Conservation (phyloP, 176 grass and related monocot species). For the Canna indica region DNA sequence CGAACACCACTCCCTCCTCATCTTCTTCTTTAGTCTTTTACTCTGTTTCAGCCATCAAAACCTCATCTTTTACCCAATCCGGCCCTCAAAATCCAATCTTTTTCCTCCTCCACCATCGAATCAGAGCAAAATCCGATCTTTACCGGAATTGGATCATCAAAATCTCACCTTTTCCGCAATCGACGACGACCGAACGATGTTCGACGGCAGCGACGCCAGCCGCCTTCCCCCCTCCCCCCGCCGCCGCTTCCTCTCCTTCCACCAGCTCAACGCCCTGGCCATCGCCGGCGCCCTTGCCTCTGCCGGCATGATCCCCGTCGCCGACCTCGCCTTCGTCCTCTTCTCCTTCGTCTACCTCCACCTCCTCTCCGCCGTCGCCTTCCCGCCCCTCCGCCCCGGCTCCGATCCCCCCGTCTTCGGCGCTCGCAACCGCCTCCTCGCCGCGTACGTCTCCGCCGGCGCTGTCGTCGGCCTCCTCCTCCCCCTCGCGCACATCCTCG, state of each 20-base stretch:
- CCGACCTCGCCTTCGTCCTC: slow-evolving; percentile 9
- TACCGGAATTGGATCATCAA: neutral
- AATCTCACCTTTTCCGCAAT: neutral
- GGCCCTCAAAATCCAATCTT: neutral
- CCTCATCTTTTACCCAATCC: neutral
- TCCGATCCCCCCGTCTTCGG: slow-evolving; percentile 3
- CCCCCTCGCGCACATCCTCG: slow-evolving; percentile 58
- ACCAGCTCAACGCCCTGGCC: slow-evolving; percentile 15
- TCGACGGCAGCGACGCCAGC: slow-evolving; percentile 35
- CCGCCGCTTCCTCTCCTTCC: slow-evolving; percentile 29
- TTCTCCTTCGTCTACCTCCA: slow-evolving; percentile 18
- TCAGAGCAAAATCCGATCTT: neutral
- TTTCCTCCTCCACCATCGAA: neutral
- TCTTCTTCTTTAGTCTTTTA: neutral
- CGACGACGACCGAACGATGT: slow-evolving; percentile 13
- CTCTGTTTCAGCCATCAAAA: neutral
- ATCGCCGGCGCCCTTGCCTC: slow-evolving; percentile 40
- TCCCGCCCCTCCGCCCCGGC: neutral
- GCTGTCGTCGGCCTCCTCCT: slow-evolving; percentile 54
- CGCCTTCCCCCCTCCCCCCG: slow-evolving; percentile 19
- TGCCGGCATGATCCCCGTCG: slow-evolving; percentile 8
- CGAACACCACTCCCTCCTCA: neutral
- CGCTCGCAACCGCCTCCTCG: slow-evolving; percentile 22
- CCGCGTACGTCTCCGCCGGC: slow-evolving; percentile 24
- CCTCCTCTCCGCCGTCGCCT: slow-evolving; percentile 8